Percentiles rank a stretch among this genome's conserved stretches.
Conservation (phyloP, 345 rosid genomes). For the Eucalyptus regnans region DNA sequence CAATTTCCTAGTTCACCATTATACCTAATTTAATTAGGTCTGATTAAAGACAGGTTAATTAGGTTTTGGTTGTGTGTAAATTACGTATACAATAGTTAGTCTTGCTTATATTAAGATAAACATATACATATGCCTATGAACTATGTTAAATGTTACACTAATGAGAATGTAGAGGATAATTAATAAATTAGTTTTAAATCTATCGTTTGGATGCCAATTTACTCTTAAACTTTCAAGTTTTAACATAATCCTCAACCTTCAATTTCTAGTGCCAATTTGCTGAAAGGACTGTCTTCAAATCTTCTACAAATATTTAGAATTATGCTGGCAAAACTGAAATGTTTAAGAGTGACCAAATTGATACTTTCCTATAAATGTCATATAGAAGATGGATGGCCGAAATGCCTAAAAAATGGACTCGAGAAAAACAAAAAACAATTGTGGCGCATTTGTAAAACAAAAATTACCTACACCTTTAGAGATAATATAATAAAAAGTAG, state of each 20-base stretch:
- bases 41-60: background rate
- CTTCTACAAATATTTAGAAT: accelerated
- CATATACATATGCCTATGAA: background rate
- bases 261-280: background rate
- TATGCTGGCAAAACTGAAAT: background rate
- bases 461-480: background rate
- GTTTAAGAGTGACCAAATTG: background rate
- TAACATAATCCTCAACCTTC: background rate
- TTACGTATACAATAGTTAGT: background rate
- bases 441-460: background rate
- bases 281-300: accelerated
- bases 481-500: background rate
- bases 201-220: background rate
- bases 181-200: background rate
- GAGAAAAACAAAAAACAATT: background rate
- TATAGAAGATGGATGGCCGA: background rate
- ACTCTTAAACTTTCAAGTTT: background rate
- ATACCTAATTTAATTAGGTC: background rate
- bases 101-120: background rate
- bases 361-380: background rate
- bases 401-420: background rate
- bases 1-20: background rate
- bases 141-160: background rate
- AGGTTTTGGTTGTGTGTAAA: background rate
- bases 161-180: background rate